Base-by-base conservation (phyloP, 106 monocot genomes). In the Dendrobium nobile region DNA sequence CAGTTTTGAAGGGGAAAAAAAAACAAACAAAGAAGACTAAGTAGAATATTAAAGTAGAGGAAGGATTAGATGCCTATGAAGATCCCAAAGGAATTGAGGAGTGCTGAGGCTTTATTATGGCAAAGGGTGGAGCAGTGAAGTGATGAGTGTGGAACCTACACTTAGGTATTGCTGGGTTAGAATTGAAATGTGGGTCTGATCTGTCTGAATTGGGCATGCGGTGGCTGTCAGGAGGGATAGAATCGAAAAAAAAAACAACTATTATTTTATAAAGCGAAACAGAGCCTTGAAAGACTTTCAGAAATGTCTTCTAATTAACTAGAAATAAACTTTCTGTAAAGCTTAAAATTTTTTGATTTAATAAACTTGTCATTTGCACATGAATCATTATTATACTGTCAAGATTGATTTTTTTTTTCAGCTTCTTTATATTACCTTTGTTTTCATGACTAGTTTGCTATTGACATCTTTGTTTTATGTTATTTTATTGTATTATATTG, bases 91-190 rank as follows among this genome's bases (percentile, higher is more conserved):
- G 40, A 72, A 40, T n/a, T 40, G 17, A 40, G 72, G 17, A 15
- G 72, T 72, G 9, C 72, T 72, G 17, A 40, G 37, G 72, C 40
- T 72, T 72, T 72, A 72, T 72, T 72, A 72, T 28, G 28, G 72
- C 72, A 40, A 13, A 51, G 13, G 3, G 51, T 51, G 51, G 51
- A 51, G 51, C 51, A 72, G 72, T 72, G 72, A 40, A 40, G 17
- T 65, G 26, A 65, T 65, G 64, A 26, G 64, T 65, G 64, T n/a
- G 64, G 24, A n/a, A 65, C 26, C 64, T 65, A 65, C 64, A 7
- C 8, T 24, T 22, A 1, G 11, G 8, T 24, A 20, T 22, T 20
- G 64, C 22, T 22, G n/a, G 64, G 26, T 65, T 65, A 22, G 5
- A 7, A 65, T 26, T 65, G 20, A 8, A 65, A 65, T 65, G 64